A percentile compares a stretch with the other conserved stretches of the same genome.
phyloP scores from a whole-genome alignment of 176 grass and related monocot genomes.

The Olyra latifolia region DNA sequence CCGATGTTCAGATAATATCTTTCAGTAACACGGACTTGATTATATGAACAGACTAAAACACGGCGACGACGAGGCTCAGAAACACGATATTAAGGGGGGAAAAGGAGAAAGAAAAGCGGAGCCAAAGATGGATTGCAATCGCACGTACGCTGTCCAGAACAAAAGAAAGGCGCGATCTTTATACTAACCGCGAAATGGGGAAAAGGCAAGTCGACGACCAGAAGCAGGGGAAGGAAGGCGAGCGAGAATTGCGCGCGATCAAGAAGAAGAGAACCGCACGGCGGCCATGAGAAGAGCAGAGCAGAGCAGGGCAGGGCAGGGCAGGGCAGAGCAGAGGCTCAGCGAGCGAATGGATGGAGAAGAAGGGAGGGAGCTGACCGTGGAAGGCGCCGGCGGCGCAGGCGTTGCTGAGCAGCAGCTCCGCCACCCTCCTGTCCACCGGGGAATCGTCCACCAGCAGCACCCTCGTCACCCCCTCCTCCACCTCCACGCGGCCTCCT shows the following conservation, averaged over 20 bases:
- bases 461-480: conserved; percentile 59
- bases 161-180: not conserved
- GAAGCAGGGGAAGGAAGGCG: not conserved
- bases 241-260: not conserved
- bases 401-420: conserved; percentile 68
- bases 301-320: not conserved
- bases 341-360: not conserved
- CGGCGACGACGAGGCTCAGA: not conserved
- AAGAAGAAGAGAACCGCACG: too few relatives aligned
- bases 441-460: conserved; percentile 91
- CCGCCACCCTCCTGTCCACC: conserved; percentile 67
- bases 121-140: not conserved
- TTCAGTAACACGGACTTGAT: not conserved
- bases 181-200: not conserved
- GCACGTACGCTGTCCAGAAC: not conserved
- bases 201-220: not conserved
- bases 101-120: not conserved
- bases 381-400: conserved; percentile 64
- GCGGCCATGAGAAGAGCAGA: too few relatives aligned
- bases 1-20: not conserved
- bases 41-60: not conserved
- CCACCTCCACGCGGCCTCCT: not conserved
- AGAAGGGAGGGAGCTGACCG: conserved; percentile 26
- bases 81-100: not conserved
- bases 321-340: not conserved